A percentile compares a stretch with the other conserved stretches of the same genome.
Conservation (phyloP, 108 stramenopile species). For the Cylindrotheca closterium region DNA sequence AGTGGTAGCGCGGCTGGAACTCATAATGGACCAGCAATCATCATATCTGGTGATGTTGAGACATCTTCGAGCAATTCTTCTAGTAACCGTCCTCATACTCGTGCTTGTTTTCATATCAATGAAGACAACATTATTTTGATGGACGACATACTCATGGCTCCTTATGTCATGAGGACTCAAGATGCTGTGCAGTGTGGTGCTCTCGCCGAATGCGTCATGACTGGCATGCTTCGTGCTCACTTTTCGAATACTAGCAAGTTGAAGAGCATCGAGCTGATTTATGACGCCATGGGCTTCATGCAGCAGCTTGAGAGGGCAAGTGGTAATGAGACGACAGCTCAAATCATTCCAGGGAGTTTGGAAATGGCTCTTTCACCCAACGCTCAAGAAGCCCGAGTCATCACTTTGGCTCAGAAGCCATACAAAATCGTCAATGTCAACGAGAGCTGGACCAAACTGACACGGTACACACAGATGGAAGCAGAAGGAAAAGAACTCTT, state of each 20-base stretch:
- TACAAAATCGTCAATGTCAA: constrained; percentile 81
- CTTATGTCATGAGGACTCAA: constrained; percentile 77
- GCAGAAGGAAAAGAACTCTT: constrained; percentile 70
- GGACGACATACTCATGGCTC: constrained; percentile 82
- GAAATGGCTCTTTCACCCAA: constrained; percentile 82
- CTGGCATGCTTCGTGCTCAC: constrained; percentile 77
- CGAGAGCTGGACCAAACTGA: constrained; percentile 64
- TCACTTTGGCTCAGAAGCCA: constrained; percentile 67
- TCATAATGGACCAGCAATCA: background rate
- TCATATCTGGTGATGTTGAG: constrained; percentile 36
- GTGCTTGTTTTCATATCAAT: constrained; percentile 73
- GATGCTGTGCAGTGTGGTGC: constrained; percentile 82
- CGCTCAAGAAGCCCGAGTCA: constrained; percentile 65
- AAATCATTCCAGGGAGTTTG: constrained; percentile 81
- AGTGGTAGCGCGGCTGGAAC: background rate
- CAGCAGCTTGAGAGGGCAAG: constrained; percentile 86
- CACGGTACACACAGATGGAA: constrained; percentile 79
- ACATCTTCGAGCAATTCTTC: constrained; percentile 34
- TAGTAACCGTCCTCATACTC: constrained; percentile 28
- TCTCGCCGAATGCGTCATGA: constrained; percentile 78
- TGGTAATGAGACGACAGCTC: constrained; percentile 72
- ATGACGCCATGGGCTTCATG: constrained; percentile 90
- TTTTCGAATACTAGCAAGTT: constrained; percentile 75
- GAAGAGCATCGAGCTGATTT: constrained; percentile 71
- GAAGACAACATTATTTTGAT: constrained; percentile 85